phyloP scores from a whole-genome alignment of 225 moss, liverwort and hornwort species.

The Bryoerythrophyllum caledonicum region DNA sequence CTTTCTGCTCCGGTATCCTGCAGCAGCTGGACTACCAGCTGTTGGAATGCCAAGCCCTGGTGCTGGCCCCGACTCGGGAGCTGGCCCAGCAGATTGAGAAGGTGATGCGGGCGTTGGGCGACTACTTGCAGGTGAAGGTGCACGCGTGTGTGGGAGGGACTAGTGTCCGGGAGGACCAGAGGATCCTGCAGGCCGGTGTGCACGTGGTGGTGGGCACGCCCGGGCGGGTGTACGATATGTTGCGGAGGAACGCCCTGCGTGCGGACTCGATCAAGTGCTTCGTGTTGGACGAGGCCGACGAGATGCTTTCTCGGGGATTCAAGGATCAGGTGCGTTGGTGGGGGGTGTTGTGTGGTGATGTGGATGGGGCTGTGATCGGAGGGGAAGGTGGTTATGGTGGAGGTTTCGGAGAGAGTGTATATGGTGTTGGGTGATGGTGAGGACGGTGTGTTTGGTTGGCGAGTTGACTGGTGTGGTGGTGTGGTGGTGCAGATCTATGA shows the following conservation, averaged over 20 bases:
- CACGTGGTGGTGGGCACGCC: constrained; percentile 68
- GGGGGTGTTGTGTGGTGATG: not conserved
- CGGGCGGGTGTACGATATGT: constrained; percentile 68
- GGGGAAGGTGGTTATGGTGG: no score
- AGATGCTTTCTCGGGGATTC: constrained; percentile 72
- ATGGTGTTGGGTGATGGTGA: not conserved
- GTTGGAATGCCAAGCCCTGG: constrained; percentile 63
- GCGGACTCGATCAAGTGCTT: constrained; percentile 71
- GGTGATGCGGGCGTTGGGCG: constrained; percentile 68
- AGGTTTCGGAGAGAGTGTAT: no score
- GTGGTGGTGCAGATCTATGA: constrained; percentile 60
- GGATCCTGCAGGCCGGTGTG: constrained; percentile 58
- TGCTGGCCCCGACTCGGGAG: constrained; percentile 72
- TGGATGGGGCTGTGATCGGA: no score
- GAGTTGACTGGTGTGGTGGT: not conserved
- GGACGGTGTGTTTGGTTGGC: no score
- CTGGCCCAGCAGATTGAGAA: constrained; percentile 71
- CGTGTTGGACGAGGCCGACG: constrained; percentile 67
- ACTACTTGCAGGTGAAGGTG: constrained; percentile 65
- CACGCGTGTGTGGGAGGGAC: constrained; percentile 72
- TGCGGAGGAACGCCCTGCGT: constrained; percentile 58
- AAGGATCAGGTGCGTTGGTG: constrained; percentile 60
- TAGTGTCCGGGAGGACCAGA: constrained; percentile 58
- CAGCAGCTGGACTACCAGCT: constrained; percentile 64
- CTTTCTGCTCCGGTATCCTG: constrained; percentile 59